Conservation (phyloP, 192 early-diverging fungal species). For the Coemansia sp. region DNA sequence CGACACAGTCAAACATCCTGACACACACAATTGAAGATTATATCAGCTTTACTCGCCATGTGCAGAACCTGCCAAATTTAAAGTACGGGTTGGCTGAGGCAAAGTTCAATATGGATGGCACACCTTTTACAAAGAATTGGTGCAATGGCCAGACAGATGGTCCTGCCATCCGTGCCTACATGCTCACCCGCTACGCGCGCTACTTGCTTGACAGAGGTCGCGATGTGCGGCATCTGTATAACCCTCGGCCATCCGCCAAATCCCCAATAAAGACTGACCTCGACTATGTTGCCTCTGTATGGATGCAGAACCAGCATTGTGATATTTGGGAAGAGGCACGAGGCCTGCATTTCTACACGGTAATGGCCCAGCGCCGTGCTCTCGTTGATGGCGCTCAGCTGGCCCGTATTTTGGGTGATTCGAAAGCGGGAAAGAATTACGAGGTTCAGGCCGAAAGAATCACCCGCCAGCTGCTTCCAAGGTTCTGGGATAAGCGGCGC, state of each 20-base stretch:
- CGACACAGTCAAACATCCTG: neutral
- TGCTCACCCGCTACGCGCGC: slow-evolving; percentile 14
- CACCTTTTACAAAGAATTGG: slow-evolving; percentile 51
- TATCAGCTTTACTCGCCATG: slow-evolving; percentile 20
- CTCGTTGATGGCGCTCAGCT: slow-evolving; percentile 56
- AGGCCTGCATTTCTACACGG: slow-evolving; percentile 69
- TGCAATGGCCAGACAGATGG: slow-evolving; percentile 68
- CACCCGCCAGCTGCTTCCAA: slow-evolving; percentile 11
- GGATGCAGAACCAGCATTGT: slow-evolving; percentile 40
- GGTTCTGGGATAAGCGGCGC: slow-evolving; percentile 46
- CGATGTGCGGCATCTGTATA: slow-evolving; percentile 21
- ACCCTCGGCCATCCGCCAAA: neutral
- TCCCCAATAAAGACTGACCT: slow-evolving; percentile 54
- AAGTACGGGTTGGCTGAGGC: slow-evolving; percentile 58
- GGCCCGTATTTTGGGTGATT: slow-evolving; percentile 12
- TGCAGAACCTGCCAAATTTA: slow-evolving; percentile 3
- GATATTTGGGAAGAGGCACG: slow-evolving; percentile 81
- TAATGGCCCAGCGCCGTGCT: slow-evolving; percentile 58
- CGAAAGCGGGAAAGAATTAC: slow-evolving; percentile 25
- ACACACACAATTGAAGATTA: slow-evolving; percentile 16
- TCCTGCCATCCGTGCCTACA: slow-evolving; percentile 54
- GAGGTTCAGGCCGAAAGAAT: slow-evolving; percentile 28
- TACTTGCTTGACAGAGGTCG: neutral
- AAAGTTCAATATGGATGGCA: slow-evolving; percentile 61
- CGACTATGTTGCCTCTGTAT: slow-evolving; percentile 57